Conservation (phyloP, 192 early-diverging fungal species). For the Backusella westeae region DNA sequence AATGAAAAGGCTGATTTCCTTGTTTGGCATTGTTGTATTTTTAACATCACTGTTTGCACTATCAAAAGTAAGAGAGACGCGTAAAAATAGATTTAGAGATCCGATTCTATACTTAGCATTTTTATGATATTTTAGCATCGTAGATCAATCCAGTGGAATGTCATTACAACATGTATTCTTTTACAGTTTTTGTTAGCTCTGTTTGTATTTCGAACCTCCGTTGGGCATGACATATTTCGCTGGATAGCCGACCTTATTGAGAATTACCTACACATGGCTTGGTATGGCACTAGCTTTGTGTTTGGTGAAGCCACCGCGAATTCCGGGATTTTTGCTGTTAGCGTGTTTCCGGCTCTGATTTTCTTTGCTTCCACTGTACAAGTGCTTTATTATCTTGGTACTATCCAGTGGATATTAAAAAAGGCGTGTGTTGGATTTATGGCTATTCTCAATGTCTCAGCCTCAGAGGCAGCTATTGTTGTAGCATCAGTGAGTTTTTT, state of each 20-base stretch:
- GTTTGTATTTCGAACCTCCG: constrained; percentile 69
- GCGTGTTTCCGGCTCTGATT: constrained; percentile 81
- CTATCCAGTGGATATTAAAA: constrained; percentile 80
- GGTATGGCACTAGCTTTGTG: constrained; percentile 66
- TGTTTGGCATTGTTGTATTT: constrained; percentile 69
- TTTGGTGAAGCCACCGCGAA: constrained; percentile 56
- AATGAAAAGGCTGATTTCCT: constrained; percentile 72
- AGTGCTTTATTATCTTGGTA: constrained; percentile 79
- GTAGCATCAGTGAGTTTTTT: constrained; percentile 56
- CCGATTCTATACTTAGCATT: background rate
- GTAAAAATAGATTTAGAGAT: background rate
- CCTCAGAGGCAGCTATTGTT: constrained; percentile 80
- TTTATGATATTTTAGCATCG: constrained; percentile 40
- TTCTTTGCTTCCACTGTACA: constrained; percentile 88
- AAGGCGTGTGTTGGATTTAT: constrained; percentile 59
- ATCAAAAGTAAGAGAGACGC: constrained; percentile 45
- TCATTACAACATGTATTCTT: constrained; percentile 65
- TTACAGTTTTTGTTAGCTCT: constrained; percentile 79
- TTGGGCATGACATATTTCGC: constrained; percentile 72
- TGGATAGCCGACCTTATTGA: constrained; percentile 59
- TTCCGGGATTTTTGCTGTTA: constrained; percentile 55
- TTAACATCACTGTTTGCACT: constrained; percentile 40
- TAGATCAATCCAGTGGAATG: constrained; percentile 70
- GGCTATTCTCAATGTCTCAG: constrained; percentile 69
- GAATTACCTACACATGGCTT: constrained; percentile 64